Percentiles rank a stretch among this genome's conserved stretches.
phyloP scores from a whole-genome alignment of 257 asterid genomes.

The Nicotiana otophora region DNA sequence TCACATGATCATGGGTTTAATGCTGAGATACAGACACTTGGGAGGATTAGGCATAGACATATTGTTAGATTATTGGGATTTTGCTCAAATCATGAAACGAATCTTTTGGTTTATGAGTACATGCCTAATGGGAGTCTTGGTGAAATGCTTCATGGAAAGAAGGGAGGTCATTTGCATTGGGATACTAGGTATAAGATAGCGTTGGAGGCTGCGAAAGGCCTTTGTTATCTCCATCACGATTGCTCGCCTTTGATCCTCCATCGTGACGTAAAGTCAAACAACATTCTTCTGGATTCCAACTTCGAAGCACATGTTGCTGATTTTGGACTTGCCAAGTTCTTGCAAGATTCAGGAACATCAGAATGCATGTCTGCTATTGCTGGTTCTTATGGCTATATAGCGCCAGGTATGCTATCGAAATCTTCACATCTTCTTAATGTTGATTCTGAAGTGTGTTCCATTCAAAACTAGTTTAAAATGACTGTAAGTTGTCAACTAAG shows the following conservation, averaged over 20 bases:
- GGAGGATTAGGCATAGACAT: constrained; percentile 25
- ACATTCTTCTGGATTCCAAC: constrained; percentile 23
- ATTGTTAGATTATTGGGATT: constrained; percentile 25
- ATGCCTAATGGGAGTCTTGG: constrained; percentile 69
- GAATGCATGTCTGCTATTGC: constrained; percentile 37
- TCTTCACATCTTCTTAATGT: background rate
- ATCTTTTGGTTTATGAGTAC: constrained; percentile 67
- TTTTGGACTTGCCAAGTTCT: constrained; percentile 47
- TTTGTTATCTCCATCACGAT: constrained; percentile 29
- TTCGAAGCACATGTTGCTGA: constrained; percentile 31
- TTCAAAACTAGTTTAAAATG: background rate
- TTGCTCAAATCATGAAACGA: constrained; percentile 27
- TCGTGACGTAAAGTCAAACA: constrained; percentile 81
- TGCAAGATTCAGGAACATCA: constrained; percentile 63
- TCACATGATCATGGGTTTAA: constrained; percentile 29
- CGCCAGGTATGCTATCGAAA: constrained; percentile 21
- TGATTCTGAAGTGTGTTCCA: background rate
- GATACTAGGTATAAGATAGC: constrained; percentile 25
- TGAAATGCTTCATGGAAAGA: constrained; percentile 26
- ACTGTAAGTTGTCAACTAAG: background rate
- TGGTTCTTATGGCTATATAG: constrained; percentile 28
- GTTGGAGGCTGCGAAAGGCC: constrained; percentile 28
- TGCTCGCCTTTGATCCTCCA: constrained; percentile 29
- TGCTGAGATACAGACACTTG: constrained; percentile 28
- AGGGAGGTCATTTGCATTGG: constrained; percentile 27